Evolutionary conservation across 805 yeast genomes (phyloP).

Genomic region (Komagataella kurtzmanii): DNA sequence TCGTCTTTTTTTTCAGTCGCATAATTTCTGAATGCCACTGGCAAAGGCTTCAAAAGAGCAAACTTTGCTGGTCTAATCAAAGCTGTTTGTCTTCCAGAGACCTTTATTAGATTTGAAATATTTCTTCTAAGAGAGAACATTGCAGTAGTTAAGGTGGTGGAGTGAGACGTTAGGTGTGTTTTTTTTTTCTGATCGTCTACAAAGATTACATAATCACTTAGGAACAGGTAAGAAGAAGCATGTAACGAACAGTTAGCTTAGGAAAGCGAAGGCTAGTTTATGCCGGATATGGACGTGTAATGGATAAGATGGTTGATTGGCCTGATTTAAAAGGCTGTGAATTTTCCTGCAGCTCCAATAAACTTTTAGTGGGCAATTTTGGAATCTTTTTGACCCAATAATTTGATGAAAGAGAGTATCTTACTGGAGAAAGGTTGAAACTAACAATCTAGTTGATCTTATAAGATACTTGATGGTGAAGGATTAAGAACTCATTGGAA

Average conservation of each 20-base stretch:
- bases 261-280: no score
- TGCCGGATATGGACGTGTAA: not conserved
- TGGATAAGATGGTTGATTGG: not conserved
- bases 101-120: not conserved
- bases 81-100: not conserved
- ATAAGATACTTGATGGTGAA: no score
- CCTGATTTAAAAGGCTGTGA: not conserved
- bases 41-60: not conserved
- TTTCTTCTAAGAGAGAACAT: not conserved
- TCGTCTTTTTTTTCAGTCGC: constrained; percentile 8
- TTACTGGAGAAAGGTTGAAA: not conserved
- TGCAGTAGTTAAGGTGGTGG: not conserved
- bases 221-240: no score
- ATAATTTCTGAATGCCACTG: not conserved
- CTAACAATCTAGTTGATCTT: no score
- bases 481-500: not conserved
- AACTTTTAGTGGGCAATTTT: no score
- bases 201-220: not conserved
- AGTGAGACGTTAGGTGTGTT: not conserved
- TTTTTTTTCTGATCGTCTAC: not conserved
- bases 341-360: no score
- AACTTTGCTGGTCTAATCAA: not conserved
- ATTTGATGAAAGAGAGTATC: not conserved
- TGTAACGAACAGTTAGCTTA: no score
- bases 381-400: not conserved